Evolutionary conservation across 441 rosid species (phyloP).

Genomic region (Isatis lusitanica): DNA sequence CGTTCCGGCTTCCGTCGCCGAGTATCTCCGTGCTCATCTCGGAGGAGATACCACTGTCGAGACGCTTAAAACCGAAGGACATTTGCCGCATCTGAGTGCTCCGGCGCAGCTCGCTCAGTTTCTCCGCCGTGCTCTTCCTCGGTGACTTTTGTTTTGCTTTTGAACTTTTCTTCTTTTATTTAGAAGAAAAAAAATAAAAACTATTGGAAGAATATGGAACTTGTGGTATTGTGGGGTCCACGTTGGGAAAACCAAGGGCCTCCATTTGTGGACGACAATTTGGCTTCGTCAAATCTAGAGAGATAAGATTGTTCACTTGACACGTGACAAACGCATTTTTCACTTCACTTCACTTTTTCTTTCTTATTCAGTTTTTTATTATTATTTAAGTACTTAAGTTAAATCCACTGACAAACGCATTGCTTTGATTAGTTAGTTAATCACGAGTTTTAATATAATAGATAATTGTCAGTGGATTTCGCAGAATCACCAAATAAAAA

Average conservation of each 20-base stretch:
- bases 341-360: not conserved
- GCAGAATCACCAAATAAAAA: not conserved
- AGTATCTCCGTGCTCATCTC: conserved; percentile 48
- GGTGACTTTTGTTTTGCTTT: conserved; percentile 18
- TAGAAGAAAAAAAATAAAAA: not conserved
- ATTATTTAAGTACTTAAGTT: too few relatives aligned
- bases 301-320: conserved; percentile 35
- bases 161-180: not conserved
- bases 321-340: conserved; percentile 22
- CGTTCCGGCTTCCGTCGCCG: conserved; percentile 60
- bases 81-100: conserved; percentile 72
- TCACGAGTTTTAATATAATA: not conserved
- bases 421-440: not conserved
- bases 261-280: conserved; percentile 33
- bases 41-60: conserved; percentile 62
- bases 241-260: not conserved
- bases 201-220: conserved; percentile 18
- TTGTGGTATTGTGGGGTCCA: conserved; percentile 22
- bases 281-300: conserved; percentile 30
- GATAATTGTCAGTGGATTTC: not conserved
- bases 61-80: conserved; percentile 58
- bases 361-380: not conserved
- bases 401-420: too few relatives aligned
- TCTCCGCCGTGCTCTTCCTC: conserved; percentile 69
- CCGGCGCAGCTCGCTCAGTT: conserved; percentile 59